Percentiles rank a stretch among this genome's conserved stretches.
Conservation (phyloP, 176 grass and related monocot genomes). For the Tuctoria greenei region DNA sequence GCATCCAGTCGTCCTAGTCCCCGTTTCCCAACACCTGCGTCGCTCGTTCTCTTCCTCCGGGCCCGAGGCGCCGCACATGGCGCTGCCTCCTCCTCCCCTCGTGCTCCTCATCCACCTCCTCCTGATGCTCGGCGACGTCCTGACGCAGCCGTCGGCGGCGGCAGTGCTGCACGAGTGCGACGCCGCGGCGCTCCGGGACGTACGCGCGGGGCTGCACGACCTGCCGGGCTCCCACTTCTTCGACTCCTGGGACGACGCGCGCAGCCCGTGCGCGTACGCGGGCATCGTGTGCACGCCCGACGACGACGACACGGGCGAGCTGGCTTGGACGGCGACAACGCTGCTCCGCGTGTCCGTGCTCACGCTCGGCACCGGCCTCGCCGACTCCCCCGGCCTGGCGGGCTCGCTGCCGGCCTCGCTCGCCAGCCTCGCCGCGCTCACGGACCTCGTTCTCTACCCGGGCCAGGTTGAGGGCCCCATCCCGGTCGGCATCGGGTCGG, state of each 20-base stretch:
- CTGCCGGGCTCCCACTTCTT: conserved; percentile 73
- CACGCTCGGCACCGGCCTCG: conserved; percentile 66
- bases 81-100: conserved; percentile 31
- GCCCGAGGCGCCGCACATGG: conserved; percentile 52
- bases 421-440: conserved; percentile 57
- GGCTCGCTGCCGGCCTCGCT: conserved; percentile 62
- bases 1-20: too few relatives aligned
- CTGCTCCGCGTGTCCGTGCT: conserved; percentile 64
- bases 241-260: conserved; percentile 59
- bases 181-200: conserved; percentile 44
- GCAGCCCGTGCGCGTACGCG: conserved; percentile 54
- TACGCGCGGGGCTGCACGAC: conserved; percentile 51
- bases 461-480: conserved; percentile 58
- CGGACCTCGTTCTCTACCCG: conserved; percentile 68
- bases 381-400: conserved; percentile 64
- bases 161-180: conserved; percentile 49
- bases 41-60: conserved; percentile 36
- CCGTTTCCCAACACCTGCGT: conserved; percentile 28
- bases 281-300: conserved; percentile 68
- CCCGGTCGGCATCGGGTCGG: conserved; percentile 39
- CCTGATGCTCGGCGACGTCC: conserved; percentile 7
- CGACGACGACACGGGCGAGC: conserved; percentile 19
- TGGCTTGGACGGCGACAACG: not conserved
- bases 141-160: not conserved
- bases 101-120: not conserved